Percentiles rank a stretch among this genome's conserved stretches.
Evolutionary conservation across 192 early-diverging fungal species (phyloP).

Genomic region (Geranomyces variabilis): DNA sequence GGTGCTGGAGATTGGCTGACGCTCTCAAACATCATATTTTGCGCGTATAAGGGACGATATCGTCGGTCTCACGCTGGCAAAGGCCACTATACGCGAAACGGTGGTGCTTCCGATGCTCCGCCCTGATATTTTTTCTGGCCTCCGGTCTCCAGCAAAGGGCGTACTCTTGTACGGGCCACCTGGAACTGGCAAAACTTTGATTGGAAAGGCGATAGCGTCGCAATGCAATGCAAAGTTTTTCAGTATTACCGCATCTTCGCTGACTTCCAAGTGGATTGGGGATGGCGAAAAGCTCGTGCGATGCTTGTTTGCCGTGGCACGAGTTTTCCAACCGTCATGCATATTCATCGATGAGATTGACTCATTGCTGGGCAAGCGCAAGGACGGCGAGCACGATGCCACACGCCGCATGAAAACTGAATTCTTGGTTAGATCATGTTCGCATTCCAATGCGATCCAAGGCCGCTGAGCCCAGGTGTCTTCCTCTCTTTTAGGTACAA

Average conservation of each 20-base stretch:
- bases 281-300: slow-evolving; percentile 96
- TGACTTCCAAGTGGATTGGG: slow-evolving; percentile 92
- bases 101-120: slow-evolving; percentile 81
- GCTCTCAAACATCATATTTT: not conserved
- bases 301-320: slow-evolving; percentile 87
- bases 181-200: slow-evolving; percentile 75
- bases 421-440: slow-evolving; percentile 66
- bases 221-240: slow-evolving; percentile 91
- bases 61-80: slow-evolving; percentile 82
- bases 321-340: slow-evolving; percentile 82
- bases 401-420: slow-evolving; percentile 91
- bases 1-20: not conserved
- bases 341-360: slow-evolving; percentile 97
- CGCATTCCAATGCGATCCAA: not conserved
- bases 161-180: slow-evolving; percentile 89
- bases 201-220: slow-evolving; percentile 86
- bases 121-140: slow-evolving; percentile 84
- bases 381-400: slow-evolving; percentile 87
- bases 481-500: slow-evolving; percentile 39
- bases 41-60: slow-evolving; percentile 69
- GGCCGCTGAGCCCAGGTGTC: slow-evolving; percentile 1
- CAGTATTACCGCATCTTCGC: slow-evolving; percentile 83
- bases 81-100: slow-evolving; percentile 75
- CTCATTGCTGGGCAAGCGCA: slow-evolving; percentile 83
- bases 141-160: slow-evolving; percentile 80